A percentile compares a stretch with the other conserved stretches of the same genome.
These are phyloP conservation scores for Podaxis carcinomalis DNA, from an alignment of 768 basidiomycete species.

Conservation along the genomic window DNA sequence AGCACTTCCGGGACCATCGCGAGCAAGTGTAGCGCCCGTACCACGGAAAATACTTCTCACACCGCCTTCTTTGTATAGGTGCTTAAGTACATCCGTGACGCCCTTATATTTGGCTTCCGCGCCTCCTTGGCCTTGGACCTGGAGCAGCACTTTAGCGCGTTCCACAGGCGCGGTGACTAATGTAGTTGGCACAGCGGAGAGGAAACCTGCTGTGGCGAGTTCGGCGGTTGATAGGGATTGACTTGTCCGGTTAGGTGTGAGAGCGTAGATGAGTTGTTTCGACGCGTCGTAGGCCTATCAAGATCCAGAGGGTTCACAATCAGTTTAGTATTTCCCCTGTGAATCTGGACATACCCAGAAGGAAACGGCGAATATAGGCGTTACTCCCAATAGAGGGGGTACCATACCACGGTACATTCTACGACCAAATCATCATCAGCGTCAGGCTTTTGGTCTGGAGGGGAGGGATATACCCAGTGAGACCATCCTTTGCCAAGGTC, in stretches of 20 bases:
- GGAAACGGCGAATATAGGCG: constrained; percentile 95
- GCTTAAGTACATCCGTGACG: constrained; percentile 84
- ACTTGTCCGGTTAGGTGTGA: constrained; percentile 74
- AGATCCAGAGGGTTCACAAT: not conserved
- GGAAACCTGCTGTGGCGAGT: constrained; percentile 88
- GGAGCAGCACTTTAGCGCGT: constrained; percentile 92
- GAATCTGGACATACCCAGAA: constrained; percentile 74
- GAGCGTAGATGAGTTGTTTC: constrained; percentile 74
- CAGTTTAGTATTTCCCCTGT: constrained; percentile 10
- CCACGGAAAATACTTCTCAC: constrained; percentile 89
- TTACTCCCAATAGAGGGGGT: constrained; percentile 90
- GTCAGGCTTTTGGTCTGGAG: not conserved
- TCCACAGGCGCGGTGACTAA: constrained; percentile 95
- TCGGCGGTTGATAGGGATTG: constrained; percentile 67
- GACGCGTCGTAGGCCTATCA: constrained; percentile 87
- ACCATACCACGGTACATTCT: constrained; percentile 92
- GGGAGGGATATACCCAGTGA: constrained; percentile 60
- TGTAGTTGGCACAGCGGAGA: constrained; percentile 91
- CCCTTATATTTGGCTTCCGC: constrained; percentile 76
- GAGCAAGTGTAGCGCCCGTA: constrained; percentile 85
- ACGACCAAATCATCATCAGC: constrained; percentile 7
- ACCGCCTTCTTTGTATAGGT: constrained; percentile 93
- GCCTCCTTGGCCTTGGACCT: constrained; percentile 89
- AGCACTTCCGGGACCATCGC: constrained; percentile 96
- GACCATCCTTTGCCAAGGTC: constrained; percentile 86